phyloP scores from a whole-genome alignment of 768 basidiomycete genomes.

The Amanita thiersii region DNA sequence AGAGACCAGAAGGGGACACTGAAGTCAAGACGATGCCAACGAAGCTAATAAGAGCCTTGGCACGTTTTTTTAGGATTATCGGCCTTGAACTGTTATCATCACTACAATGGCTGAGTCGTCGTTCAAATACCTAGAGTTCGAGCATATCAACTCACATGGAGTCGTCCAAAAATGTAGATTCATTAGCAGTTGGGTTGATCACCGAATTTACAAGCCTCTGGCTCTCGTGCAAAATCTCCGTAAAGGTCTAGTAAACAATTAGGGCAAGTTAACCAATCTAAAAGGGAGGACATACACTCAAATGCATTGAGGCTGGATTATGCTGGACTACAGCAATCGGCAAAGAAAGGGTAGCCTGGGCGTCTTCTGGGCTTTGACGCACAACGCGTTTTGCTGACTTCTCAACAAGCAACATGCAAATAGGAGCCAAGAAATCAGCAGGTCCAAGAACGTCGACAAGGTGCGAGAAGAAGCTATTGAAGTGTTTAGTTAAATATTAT shows the following conservation, averaged over 20 bases:
- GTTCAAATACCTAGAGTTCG: neutral
- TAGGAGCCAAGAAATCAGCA: constrained; percentile 70
- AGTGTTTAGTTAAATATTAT: neutral
- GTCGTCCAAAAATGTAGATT: constrained; percentile 47
- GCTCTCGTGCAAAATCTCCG: constrained; percentile 60
- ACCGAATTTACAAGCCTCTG: constrained; percentile 43
- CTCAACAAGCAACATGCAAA: constrained; percentile 81
- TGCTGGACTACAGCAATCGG: constrained; percentile 62
- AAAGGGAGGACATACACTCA: constrained; percentile 33
- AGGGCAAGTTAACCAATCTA: neutral
- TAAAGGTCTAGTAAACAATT: constrained; percentile 39
- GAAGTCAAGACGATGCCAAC: constrained; percentile 43
- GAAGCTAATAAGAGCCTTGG: constrained; percentile 62
- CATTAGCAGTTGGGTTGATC: constrained; percentile 25
- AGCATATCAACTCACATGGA: constrained; percentile 34
- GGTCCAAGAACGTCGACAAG: constrained; percentile 77
- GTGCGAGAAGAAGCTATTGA: constrained; percentile 77
- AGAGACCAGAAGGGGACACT: constrained; percentile 14
- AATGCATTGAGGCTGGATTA: constrained; percentile 36
- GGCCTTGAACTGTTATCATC: constrained; percentile 51
- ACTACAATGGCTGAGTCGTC: constrained; percentile 20
- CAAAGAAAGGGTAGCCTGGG: constrained; percentile 49
- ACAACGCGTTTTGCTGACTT: constrained; percentile 63
- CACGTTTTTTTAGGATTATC: constrained; percentile 46
- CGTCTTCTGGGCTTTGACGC: constrained; percentile 55